Conservation (phyloP, 2,329 filamentous ascomycete genomes). For the Apiospora koreana region DNA sequence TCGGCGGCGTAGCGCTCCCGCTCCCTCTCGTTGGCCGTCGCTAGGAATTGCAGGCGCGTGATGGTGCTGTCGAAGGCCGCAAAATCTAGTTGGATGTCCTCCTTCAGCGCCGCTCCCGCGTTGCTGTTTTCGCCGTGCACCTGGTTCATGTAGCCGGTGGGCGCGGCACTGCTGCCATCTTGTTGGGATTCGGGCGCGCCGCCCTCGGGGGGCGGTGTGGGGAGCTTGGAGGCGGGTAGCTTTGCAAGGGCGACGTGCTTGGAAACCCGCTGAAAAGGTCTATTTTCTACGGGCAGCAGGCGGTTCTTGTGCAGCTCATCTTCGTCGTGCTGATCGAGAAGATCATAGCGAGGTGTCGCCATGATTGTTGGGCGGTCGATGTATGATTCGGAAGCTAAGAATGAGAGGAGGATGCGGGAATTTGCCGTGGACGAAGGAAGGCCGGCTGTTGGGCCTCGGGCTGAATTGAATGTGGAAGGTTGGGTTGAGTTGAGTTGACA, state of each 20-base stretch:
- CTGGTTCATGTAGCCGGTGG: constrained; percentile 29
- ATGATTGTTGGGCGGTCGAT: constrained; percentile 17
- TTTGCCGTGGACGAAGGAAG: background rate
- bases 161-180: constrained; percentile 26
- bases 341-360: constrained; percentile 33
- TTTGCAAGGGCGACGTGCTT: constrained; percentile 73
- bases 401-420: too few species aligned
- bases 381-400: background rate
- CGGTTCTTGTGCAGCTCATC: constrained; percentile 85
- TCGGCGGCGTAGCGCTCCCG: constrained; percentile 80
- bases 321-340: constrained; percentile 75
- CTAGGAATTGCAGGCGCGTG: constrained; percentile 83
- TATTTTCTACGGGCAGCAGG: constrained; percentile 87
- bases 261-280: constrained; percentile 85
- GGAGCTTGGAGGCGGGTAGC: constrained; percentile 50
- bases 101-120: constrained; percentile 61
- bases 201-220: constrained; percentile 67
- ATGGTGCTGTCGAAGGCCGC: constrained; percentile 85
- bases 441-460: background rate
- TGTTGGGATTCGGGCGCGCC: constrained; percentile 27
- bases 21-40: constrained; percentile 80
- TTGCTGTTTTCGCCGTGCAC: constrained; percentile 38
- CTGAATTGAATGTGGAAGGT: background rate
- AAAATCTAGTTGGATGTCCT: constrained; percentile 87
- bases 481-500: background rate